Conservation (phyloP, 345 rosid genomes). For the Euphorbia tirucalli region DNA sequence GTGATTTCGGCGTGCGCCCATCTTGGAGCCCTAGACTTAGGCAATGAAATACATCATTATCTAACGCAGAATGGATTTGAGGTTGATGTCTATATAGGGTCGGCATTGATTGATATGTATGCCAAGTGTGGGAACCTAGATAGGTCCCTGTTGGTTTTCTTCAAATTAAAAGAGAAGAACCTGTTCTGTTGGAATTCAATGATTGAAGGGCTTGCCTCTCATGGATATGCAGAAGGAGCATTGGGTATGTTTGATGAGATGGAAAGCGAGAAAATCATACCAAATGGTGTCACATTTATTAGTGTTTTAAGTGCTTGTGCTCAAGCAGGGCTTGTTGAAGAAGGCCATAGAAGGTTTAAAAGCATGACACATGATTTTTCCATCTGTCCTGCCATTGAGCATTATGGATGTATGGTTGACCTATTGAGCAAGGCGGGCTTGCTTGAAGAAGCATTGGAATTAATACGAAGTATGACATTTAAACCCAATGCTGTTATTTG, state of each 20-base stretch:
- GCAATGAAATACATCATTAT: slow-evolving; percentile 63
- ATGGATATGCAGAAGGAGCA: slow-evolving; percentile 64
- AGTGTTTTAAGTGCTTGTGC: slow-evolving; percentile 75
- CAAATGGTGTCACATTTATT: slow-evolving; percentile 68
- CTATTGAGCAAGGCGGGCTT: slow-evolving; percentile 69
- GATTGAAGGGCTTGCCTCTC: slow-evolving; percentile 74
- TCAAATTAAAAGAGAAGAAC: slow-evolving; percentile 60
- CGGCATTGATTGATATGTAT: slow-evolving; percentile 81
- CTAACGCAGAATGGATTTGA: slow-evolving; percentile 44
- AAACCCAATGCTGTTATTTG: slow-evolving; percentile 70
- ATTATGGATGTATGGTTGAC: slow-evolving; percentile 78
- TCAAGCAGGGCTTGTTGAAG: slow-evolving; percentile 79
- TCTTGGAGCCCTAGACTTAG: slow-evolving; percentile 64
- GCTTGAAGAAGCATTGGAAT: slow-evolving; percentile 56
- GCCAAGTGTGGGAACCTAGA: slow-evolving; percentile 77
- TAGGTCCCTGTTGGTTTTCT: slow-evolving; percentile 60
- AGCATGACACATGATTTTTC: slow-evolving; percentile 51
- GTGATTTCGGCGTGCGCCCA: slow-evolving; percentile 85
- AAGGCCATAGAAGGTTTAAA: slow-evolving; percentile 50
- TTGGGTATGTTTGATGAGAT: slow-evolving; percentile 58
- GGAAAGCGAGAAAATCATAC: slow-evolving; percentile 47
- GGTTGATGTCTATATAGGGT: slow-evolving; percentile 74
- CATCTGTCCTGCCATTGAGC: slow-evolving; percentile 48
- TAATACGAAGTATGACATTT: slow-evolving; percentile 47
- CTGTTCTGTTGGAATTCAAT: slow-evolving; percentile 82